Percentiles rank a stretch among this genome's conserved stretches.
phyloP scores from a whole-genome alignment of 1,284 basidiomycete genomes.

The Cerrena zonata region DNA sequence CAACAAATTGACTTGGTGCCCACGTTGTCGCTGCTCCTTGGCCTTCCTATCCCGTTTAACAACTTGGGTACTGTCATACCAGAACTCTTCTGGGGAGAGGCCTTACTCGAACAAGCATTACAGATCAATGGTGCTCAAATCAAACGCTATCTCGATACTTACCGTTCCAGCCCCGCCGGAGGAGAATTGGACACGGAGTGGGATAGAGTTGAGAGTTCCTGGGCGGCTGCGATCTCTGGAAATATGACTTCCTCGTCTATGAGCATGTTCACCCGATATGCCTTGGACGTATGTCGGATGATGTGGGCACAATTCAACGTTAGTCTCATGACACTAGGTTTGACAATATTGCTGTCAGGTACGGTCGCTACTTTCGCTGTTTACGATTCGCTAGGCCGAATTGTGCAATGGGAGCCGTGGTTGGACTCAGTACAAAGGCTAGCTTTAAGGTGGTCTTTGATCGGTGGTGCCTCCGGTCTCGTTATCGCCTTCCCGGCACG shows the following conservation, averaged over 20 bases:
- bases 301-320: conserved; percentile 96
- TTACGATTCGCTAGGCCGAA: conserved; percentile 26
- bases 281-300: conserved; percentile 68
- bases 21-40: conserved; percentile 84
- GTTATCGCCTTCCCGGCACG: conserved; percentile 30
- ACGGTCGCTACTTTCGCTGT: conserved; percentile 43
- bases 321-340: conserved; percentile 66
- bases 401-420: not conserved
- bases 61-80: conserved; percentile 90
- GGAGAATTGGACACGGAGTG: conserved; percentile 67
- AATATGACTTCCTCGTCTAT: conserved; percentile 16
- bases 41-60: conserved; percentile 91
- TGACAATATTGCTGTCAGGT: conserved; percentile 45
- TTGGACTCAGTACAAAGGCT: conserved; percentile 18
- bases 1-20: conserved; percentile 95
- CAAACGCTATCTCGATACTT: conserved; percentile 70
- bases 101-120: conserved; percentile 48
- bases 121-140: conserved; percentile 77
- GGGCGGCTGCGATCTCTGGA: conserved; percentile 31
- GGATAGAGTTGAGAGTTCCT: conserved; percentile 43
- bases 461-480: conserved; percentile 41
- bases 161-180: conserved; percentile 65
- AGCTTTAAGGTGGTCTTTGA: conserved; percentile 30
- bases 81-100: conserved; percentile 62
- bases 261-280: conserved; percentile 55